A percentile compares a stretch with the other conserved stretches of the same genome.
Conservation (phyloP, 192 early-diverging fungal species). For the Backusella australiensis region DNA sequence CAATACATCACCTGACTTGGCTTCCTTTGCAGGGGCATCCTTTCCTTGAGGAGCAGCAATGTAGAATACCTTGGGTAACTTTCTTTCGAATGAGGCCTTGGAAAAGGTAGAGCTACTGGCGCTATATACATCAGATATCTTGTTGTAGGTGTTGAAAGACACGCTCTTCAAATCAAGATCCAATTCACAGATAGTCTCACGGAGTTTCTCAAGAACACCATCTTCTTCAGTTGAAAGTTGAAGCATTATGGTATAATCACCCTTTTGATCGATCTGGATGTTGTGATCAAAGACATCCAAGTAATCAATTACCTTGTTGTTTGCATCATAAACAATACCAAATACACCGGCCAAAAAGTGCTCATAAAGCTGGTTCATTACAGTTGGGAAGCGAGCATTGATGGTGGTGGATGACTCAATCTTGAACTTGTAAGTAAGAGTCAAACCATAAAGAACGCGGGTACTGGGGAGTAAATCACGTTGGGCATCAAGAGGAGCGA, state of each 20-base stretch:
- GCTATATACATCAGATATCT: slow-evolving; percentile 51
- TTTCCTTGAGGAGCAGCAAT: slow-evolving; percentile 54
- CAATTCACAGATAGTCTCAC: slow-evolving; percentile 56
- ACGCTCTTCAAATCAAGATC: slow-evolving; percentile 64
- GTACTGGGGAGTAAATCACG: slow-evolving; percentile 77
- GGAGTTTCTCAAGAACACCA: slow-evolving; percentile 75
- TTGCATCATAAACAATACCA: slow-evolving; percentile 72
- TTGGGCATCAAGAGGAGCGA: slow-evolving; percentile 62
- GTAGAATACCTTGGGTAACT: slow-evolving; percentile 48
- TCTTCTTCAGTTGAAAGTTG: slow-evolving; percentile 72
- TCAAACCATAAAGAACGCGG: slow-evolving; percentile 65
- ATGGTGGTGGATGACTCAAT: slow-evolving; percentile 56
- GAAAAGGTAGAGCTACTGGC: slow-evolving; percentile 44
- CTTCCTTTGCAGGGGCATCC: slow-evolving; percentile 60
- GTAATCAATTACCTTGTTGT: slow-evolving; percentile 68
- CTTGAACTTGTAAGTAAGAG: slow-evolving; percentile 73
- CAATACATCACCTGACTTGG: slow-evolving; percentile 77
- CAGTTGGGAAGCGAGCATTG: slow-evolving; percentile 56
- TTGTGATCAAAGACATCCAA: slow-evolving; percentile 73
- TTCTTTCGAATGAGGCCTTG: slow-evolving; percentile 48
- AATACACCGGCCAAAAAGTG: slow-evolving; percentile 67
- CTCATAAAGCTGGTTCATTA: slow-evolving; percentile 77
- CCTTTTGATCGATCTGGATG: slow-evolving; percentile 68
- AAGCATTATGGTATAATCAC: slow-evolving; percentile 81
- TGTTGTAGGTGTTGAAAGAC: slow-evolving; percentile 50